phyloP scores from a whole-genome alignment of 371 early-diverging fungal species.

The Rhizopus delemar region DNA sequence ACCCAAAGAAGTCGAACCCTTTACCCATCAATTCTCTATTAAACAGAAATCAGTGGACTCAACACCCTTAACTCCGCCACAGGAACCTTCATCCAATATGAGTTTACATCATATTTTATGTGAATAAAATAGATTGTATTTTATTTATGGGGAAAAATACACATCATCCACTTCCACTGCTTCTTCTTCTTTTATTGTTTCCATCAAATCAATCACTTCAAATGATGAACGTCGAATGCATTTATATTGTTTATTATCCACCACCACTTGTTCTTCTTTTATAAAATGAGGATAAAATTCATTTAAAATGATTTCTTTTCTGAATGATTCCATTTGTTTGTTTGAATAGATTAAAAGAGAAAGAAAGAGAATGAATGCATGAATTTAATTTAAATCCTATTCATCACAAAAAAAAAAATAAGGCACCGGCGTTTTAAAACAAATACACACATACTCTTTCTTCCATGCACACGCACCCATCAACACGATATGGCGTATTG shows the following conservation, averaged over 20 bases:
- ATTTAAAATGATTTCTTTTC: too few species aligned
- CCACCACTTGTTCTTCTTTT: not conserved
- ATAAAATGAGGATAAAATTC: not conserved
- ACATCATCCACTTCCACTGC: too few species aligned
- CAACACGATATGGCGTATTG: not conserved
- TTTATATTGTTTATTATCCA: not conserved
- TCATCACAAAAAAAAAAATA: too few species aligned
- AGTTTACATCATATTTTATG: slow-evolving; percentile 28
- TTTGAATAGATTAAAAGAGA: not conserved
- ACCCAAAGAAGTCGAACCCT: slow-evolving; percentile 49
- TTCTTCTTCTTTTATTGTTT: not conserved
- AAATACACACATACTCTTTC: too few species aligned
- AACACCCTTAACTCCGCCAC: slow-evolving; percentile 25
- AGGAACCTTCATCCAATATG: slow-evolving; percentile 23
- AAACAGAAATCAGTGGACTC: not conserved
- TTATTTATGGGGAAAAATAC: not conserved
- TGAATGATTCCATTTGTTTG: not conserved
- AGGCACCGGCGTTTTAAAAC: too few species aligned
- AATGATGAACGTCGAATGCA: not conserved
- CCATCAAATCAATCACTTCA: not conserved
- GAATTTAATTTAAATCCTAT: too few species aligned
- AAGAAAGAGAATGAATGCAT: not conserved
- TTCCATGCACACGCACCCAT: too few species aligned
- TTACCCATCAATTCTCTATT: slow-evolving; percentile 42
- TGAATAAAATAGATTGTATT: not conserved